Evolutionary conservation across 1,139 yeast species (phyloP), one percentile per base, ranked within the genome.

Genomic region (Hansenula sp.): DNA sequence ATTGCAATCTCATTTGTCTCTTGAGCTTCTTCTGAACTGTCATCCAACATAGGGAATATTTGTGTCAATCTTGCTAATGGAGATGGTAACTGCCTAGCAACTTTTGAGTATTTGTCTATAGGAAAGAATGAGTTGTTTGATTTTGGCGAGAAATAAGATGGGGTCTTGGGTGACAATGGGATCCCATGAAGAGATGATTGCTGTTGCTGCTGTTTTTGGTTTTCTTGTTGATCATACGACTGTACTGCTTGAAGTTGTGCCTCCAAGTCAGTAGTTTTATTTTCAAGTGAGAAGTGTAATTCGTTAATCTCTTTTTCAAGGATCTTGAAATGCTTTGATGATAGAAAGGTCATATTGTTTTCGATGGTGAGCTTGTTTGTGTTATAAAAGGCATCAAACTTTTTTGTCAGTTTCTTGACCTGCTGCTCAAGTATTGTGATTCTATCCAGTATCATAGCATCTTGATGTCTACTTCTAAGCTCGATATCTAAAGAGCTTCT

Each of bases 271-370:
- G 25, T 13, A 2, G 36, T 34, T 25, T 37, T 44, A 6, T 22
- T 12, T 2, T 42, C 34, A 1, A 47, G 16, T n/a, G 39, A 41
- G 17, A 6, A 12, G 22, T 38, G 45, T 17, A 47, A 31, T 19
- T 44, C 45, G 20, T 46, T 44, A 18, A 50, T 41, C 36, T 50
- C 54, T 29, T 42, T 44, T 29, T 48, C 53, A 14, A 50, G 34
- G 9, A 47, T 44, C 40, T 46, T 48, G 34, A 44, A 47, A 20
- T 47, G 50, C 11, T 41, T 44, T 9, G 45, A 34, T 6, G 51
- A 41, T 2, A 47, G 14, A 16, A 50, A 43, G 0, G 36, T 21
- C 19, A 26, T 16, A 5, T 27, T 32, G 14, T 32, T 40, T 6
- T 48, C 53, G 22, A 45, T 43, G 4, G 32, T 36, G 13, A 44